Evolutionary conservation across 768 basidiomycete species (phyloP).

Genomic region (Panaeolus cyanescens): DNA sequence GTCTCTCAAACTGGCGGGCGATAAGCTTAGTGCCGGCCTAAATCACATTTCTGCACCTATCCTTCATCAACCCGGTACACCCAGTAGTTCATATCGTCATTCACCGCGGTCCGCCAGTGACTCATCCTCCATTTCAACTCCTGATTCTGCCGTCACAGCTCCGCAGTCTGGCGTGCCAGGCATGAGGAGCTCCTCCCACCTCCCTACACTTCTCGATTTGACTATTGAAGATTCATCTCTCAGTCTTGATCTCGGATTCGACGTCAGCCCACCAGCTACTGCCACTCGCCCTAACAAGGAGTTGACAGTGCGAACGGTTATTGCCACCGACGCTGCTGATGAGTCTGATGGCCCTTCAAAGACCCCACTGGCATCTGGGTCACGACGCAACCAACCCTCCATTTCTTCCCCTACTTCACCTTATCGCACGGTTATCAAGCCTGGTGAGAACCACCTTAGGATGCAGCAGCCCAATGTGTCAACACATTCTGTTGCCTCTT

Average conservation of each 20-base stretch:
- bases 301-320: neutral
- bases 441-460: constrained; percentile 14
- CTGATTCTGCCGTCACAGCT: constrained; percentile 58
- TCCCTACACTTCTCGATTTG: constrained; percentile 64
- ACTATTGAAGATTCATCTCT: constrained; percentile 58
- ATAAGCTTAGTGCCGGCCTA: no score
- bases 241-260: constrained; percentile 37
- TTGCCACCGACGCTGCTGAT: neutral
- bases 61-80: constrained; percentile 5
- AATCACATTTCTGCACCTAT: constrained; percentile 15
- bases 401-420: constrained; percentile 2
- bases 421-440: constrained; percentile 10
- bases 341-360: neutral
- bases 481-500: constrained; percentile 34
- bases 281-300: constrained; percentile 13
- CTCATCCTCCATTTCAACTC: constrained; percentile 48
- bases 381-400: neutral
- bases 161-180: constrained; percentile 34
- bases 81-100: constrained; percentile 23
- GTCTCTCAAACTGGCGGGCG: constrained; percentile 30
- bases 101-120: constrained; percentile 43
- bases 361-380: neutral
- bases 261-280: constrained; percentile 30
- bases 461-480: constrained; percentile 18
- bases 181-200: constrained; percentile 36